A percentile compares a stretch with the other conserved stretches of the same genome.
phyloP scores from a whole-genome alignment of 768 basidiomycete genomes.

The Mycena haematopus region DNA sequence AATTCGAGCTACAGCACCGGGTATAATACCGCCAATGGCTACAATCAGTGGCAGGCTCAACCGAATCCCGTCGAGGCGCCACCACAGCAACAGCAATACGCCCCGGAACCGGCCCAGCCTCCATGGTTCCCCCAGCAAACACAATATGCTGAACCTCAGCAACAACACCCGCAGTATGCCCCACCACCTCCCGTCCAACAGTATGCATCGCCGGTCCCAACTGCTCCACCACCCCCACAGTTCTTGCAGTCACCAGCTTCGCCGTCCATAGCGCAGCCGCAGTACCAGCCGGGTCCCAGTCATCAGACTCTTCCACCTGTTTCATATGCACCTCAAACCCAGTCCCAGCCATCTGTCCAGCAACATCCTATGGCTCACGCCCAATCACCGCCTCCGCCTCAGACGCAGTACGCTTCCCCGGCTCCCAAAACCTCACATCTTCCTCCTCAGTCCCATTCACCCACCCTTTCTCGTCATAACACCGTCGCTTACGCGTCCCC shows the following conservation, averaged over 20 bases:
- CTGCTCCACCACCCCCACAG: slow-evolving; percentile 29
- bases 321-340: slow-evolving; percentile 34
- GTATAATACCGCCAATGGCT: slow-evolving; percentile 36
- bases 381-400: slow-evolving; percentile 35
- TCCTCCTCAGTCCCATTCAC: slow-evolving; percentile 21
- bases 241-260: slow-evolving; percentile 21
- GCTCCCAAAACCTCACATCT: slow-evolving; percentile 13
- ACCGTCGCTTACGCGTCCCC: slow-evolving; percentile 36
- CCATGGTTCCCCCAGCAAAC: slow-evolving; percentile 33
- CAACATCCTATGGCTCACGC: slow-evolving; percentile 29
- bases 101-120: slow-evolving; percentile 24
- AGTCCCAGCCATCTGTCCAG: slow-evolving; percentile 31
- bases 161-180: slow-evolving; percentile 36
- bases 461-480: slow-evolving; percentile 32
- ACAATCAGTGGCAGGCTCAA: slow-evolving; percentile 44
- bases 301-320: slow-evolving; percentile 34
- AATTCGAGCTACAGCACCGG: slow-evolving; percentile 34
- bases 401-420: slow-evolving; percentile 28
- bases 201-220: slow-evolving; percentile 24
- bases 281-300: slow-evolving; percentile 35
- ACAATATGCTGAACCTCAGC: slow-evolving; percentile 36
- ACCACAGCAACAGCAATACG: slow-evolving; percentile 31
- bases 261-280: slow-evolving; percentile 25
- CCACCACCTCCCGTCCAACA: slow-evolving; percentile 32
- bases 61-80: slow-evolving; percentile 31